A percentile compares a stretch with the other conserved stretches of the same genome.
These are phyloP conservation scores for Aspergillus leporis DNA, from an alignment of 495 filamentous ascomycete species.

Conservation along the genomic window DNA sequence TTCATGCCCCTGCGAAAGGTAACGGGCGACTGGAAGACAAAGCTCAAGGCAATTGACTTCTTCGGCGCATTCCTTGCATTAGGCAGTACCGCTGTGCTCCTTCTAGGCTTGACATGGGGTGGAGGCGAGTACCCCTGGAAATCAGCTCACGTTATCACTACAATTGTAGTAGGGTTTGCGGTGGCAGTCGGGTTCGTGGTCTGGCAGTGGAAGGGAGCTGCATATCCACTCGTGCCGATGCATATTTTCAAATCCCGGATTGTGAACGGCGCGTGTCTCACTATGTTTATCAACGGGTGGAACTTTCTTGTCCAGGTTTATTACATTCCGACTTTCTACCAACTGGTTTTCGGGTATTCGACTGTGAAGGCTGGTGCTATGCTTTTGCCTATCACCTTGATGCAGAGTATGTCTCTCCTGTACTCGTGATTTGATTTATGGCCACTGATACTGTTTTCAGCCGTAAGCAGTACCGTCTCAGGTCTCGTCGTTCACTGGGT, in stretches of 20 bases:
- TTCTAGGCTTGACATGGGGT: conserved; percentile 53
- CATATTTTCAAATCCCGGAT: conserved; percentile 52
- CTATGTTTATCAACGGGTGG: conserved; percentile 58
- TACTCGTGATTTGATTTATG: not conserved
- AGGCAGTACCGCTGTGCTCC: conserved; percentile 46
- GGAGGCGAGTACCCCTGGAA: conserved; percentile 53
- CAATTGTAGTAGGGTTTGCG: conserved; percentile 46
- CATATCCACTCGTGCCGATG: conserved; percentile 35
- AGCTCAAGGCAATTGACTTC: conserved; percentile 52
- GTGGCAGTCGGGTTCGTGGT: conserved; percentile 46
- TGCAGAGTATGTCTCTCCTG: conserved; percentile 42
- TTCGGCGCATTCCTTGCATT: conserved; percentile 38
- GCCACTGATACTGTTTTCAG: conserved; percentile 20
- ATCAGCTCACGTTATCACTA: conserved; percentile 48
- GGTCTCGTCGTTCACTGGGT: conserved; percentile 53
- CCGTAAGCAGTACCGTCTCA: conserved; percentile 50
- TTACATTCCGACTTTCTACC: conserved; percentile 58
- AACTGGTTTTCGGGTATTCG: conserved; percentile 54
- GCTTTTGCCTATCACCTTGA: conserved; percentile 52
- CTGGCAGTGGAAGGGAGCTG: conserved; percentile 50
- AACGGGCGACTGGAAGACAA: conserved; percentile 49
- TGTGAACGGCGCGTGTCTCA: conserved; percentile 53
- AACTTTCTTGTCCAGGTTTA: conserved; percentile 56
- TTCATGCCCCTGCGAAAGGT: conserved; percentile 53
- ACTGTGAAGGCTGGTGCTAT: conserved; percentile 52